Percentiles rank a stretch among this genome's conserved stretches.
Evolutionary conservation across 1,284 basidiomycete genomes (phyloP).

Genomic region (Irpex sp.): DNA sequence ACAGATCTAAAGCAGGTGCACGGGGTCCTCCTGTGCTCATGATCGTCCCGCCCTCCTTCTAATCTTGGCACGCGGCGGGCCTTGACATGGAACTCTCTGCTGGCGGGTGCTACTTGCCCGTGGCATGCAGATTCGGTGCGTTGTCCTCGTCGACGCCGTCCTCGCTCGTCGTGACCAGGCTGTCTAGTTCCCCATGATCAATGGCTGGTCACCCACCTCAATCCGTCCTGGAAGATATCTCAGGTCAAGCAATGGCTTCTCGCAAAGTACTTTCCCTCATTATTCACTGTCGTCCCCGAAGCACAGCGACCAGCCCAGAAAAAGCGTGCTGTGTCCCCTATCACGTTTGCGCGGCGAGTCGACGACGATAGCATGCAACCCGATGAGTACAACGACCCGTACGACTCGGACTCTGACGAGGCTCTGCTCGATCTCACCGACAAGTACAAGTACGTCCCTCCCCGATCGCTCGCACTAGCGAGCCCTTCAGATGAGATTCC

Average conservation of each 20-base stretch:
- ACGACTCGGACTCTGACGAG: constrained; percentile 20
- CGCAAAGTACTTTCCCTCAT: constrained; percentile 44
- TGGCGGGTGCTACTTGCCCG: constrained; percentile 20
- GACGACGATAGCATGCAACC: constrained; percentile 20
- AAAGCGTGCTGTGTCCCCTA: constrained; percentile 50
- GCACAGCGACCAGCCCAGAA: constrained; percentile 27
- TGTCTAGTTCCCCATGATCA: constrained; percentile 61
- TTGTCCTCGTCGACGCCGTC: constrained; percentile 9
- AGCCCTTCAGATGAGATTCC: constrained; percentile 1
- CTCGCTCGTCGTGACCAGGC: constrained; percentile 3
- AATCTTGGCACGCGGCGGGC: neutral
- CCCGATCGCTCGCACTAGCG: constrained; percentile 1
- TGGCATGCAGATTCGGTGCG: constrained; percentile 55
- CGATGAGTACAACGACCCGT: constrained; percentile 14
- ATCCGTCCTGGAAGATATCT: constrained; percentile 52
- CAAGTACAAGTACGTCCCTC: constrained; percentile 6
- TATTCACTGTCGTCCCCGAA: constrained; percentile 25
- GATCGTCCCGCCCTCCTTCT: constrained; percentile 1
- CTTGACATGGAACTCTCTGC: constrained; percentile 14
- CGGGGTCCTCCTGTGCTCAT: neutral
- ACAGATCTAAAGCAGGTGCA: neutral
- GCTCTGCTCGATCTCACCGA: constrained; percentile 16
- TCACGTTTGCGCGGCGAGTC: constrained; percentile 46
- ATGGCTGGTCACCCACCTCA: constrained; percentile 66
- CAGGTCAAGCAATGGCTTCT: constrained; percentile 61